Evolutionary conservation across 2,329 filamentous ascomycete species (phyloP), one percentile per base, ranked within the genome.

Genomic region (Camillea tinctor): DNA sequence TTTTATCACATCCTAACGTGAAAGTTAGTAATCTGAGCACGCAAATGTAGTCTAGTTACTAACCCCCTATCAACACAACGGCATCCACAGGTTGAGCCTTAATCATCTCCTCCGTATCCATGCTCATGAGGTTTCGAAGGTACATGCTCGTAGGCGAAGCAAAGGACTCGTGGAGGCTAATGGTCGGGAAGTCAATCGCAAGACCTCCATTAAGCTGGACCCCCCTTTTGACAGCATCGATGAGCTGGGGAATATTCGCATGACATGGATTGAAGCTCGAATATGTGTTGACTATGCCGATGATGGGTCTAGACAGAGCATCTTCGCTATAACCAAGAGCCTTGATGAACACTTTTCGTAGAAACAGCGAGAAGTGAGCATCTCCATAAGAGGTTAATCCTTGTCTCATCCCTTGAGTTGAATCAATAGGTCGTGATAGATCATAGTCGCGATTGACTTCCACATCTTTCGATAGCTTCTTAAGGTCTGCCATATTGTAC

Each of bases 41-140:
- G 26, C 26, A 30, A 7, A 17, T 22, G 6, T 22, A 22, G 2
- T 15, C 50, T 7, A 5, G 19, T 53, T 3, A 73, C 75, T 62
- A 59, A 85, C 86, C 88, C 53, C 88, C 88, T 65, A 91, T 87
- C 64, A 89, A 78, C 15, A 90, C 81, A 9, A 85, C 84, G 0
- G 86, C 85, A 73, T 92, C 89, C 17, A 89, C 80, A 0, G 89
- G 89, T 72, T 92, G 89, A 0, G 88, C 88, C 50, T 79, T 78
- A 56, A 91, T 86, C 89, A 92, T 92, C 76, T 92, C 89, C 72
- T 92, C 89, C 0, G 89, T 92, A 69, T 92, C 89, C 87, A 92
- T 90, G 65, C 86, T 88, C 89, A 92, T 92, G 59, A 92, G 69
- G 64, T 92, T 92, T 30, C 89, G 75, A 53, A 92, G 69, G 58